A percentile compares a stretch with the other conserved stretches of the same genome.
These are phyloP conservation scores for Melocanna baccifera DNA, from an alignment of 176 grass and related monocot species.

Conservation along the genomic window DNA sequence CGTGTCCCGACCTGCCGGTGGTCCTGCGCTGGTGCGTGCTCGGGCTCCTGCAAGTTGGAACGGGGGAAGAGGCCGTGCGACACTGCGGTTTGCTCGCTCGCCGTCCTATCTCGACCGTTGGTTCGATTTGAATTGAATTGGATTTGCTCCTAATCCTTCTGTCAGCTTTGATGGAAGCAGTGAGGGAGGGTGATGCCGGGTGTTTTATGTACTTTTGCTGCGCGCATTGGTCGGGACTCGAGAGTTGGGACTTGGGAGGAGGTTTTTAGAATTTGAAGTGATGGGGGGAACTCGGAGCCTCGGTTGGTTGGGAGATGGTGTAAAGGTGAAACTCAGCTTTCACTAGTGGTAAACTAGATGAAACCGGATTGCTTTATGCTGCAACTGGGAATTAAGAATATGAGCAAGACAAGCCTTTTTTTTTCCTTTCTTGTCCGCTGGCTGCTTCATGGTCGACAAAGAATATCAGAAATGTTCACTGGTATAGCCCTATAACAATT, in stretches of 20 bases:
- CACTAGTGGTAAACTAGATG: background rate
- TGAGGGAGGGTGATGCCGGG: background rate
- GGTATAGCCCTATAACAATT: too few relatives aligned
- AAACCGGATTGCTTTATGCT: background rate
- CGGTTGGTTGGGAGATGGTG: background rate
- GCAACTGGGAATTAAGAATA: background rate
- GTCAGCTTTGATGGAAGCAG: conserved; percentile 2
- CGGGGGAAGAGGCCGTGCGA: background rate
- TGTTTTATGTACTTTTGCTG: background rate
- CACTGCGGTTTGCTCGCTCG: background rate
- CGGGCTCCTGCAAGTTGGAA: background rate
- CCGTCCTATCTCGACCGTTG: conserved; percentile 11
- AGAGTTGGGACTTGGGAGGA: background rate
- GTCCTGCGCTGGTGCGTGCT: background rate
- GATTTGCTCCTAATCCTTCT: background rate
- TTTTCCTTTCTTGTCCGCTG: too few relatives aligned
- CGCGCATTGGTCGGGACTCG: background rate
- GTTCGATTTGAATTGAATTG: conserved; percentile 22
- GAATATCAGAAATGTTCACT: too few relatives aligned
- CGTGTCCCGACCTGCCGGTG: background rate
- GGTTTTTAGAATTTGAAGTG: background rate
- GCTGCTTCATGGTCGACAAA: too few relatives aligned
- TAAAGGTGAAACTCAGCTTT: background rate
- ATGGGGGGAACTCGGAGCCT: background rate
- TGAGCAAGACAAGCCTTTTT: background rate